Percentiles rank a stretch among this genome's conserved stretches.
phyloP scores from a whole-genome alignment of 805 yeast species.

The Nakazawaea ishiwadae region DNA sequence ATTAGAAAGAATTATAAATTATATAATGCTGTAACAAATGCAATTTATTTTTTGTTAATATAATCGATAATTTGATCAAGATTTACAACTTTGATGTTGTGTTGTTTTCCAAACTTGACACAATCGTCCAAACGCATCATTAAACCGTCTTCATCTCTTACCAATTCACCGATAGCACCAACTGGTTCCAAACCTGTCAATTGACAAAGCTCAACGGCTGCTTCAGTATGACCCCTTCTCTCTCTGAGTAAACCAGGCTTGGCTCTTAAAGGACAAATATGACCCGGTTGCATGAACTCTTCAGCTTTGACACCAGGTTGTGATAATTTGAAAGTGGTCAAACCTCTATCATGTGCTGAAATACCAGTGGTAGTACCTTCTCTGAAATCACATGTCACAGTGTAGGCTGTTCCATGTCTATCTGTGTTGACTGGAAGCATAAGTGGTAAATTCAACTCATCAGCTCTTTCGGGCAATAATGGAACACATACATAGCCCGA shows the following conservation, averaged over 20 bases:
- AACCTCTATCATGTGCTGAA: conserved; percentile 88
- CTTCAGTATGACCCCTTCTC: conserved; percentile 97
- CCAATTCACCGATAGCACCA: conserved; percentile 91
- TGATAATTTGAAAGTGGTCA: conserved; percentile 74
- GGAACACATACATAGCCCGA: conserved; percentile 96
- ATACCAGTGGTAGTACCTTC: conserved; percentile 97
- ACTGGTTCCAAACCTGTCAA: conserved; percentile 80
- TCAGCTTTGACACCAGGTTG: conserved; percentile 46
- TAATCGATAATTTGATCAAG: conserved; percentile 69
- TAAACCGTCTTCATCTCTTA: conserved; percentile 85
- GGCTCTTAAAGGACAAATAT: conserved; percentile 88
- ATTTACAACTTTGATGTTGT: conserved; percentile 65
- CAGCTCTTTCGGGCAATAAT: conserved; percentile 71
- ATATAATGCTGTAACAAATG: neutral
- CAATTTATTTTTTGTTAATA: conserved; percentile 25
- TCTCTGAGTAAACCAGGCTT: conserved; percentile 73
- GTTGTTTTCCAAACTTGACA: conserved; percentile 55
- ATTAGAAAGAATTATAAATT: no score
- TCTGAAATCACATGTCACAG: conserved; percentile 81
- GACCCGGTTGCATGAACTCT: conserved; percentile 91
- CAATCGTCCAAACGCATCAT: conserved; percentile 96
- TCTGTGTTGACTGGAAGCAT: conserved; percentile 67
- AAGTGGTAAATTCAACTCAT: conserved; percentile 70
- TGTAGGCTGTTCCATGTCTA: conserved; percentile 95
- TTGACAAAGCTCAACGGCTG: conserved; percentile 82